Conservation (phyloP, 257 asterid genomes). For the Gentiana macrophylla region DNA sequence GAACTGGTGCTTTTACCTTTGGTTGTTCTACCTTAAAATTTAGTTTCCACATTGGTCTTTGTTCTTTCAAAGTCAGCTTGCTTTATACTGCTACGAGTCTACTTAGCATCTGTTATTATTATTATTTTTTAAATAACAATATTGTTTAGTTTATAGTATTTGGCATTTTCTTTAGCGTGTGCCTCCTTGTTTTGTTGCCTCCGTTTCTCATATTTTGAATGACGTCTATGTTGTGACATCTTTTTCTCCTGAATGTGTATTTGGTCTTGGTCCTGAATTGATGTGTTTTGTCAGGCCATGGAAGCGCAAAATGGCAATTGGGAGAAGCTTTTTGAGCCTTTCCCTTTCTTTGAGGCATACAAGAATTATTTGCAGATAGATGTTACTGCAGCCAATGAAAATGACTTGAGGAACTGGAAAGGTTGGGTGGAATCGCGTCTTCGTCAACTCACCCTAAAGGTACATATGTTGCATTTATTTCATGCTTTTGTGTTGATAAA, state of each 20-base stretch:
- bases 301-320: slow-evolving; percentile 23
- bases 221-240: too few relatives aligned
- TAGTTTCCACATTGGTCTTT: slow-evolving; percentile 1
- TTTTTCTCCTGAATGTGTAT: not conserved
- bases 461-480: not conserved
- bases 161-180: too few relatives aligned
- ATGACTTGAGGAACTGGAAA: slow-evolving; percentile 31
- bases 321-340: slow-evolving; percentile 23
- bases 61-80: slow-evolving; percentile 1
- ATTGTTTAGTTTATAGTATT: too few relatives aligned
- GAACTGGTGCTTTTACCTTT: not conserved
- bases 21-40: not conserved
- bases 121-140: not conserved
- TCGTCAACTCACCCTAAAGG: slow-evolving; percentile 27
- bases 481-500: not conserved
- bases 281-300: slow-evolving; percentile 18
- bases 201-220: too few relatives aligned
- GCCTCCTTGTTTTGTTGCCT: not conserved
- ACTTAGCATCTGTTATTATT: not conserved
- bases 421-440: slow-evolving; percentile 38
- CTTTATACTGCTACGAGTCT: too few relatives aligned
- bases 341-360: slow-evolving; percentile 31
- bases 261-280: slow-evolving; percentile 1
- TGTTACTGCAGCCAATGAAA: slow-evolving; percentile 21
- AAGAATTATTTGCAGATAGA: slow-evolving; percentile 36